phyloP scores from a whole-genome alignment of 2,329 filamentous ascomycete species.

The Sarocladium oryzae region DNA sequence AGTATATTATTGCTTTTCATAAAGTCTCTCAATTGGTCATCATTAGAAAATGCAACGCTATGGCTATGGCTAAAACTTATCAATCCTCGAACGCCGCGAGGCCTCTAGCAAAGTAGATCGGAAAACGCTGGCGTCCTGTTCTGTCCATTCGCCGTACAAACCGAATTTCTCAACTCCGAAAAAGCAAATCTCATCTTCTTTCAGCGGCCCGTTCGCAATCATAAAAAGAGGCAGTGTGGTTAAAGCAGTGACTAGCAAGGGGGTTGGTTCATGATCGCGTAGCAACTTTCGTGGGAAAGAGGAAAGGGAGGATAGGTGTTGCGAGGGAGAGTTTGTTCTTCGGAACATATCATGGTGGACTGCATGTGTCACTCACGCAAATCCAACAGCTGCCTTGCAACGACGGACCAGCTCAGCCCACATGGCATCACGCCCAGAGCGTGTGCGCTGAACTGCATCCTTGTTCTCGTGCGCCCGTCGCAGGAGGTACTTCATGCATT shows the following conservation, averaged over 20 bases:
- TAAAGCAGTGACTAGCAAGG: no score
- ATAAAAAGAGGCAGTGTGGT: no score
- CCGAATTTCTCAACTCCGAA: not conserved
- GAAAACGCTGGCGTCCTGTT: slow-evolving; percentile 5
- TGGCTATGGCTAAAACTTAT: slow-evolving; percentile 11
- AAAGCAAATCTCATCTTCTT: not conserved
- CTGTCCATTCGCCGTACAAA: slow-evolving; percentile 8
- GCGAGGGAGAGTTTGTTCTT: not conserved
- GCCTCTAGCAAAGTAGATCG: slow-evolving; percentile 8
- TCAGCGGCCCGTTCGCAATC: not conserved
- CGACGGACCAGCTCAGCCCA: slow-evolving; percentile 54
- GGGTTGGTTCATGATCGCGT: slow-evolving; percentile 8
- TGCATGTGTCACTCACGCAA: slow-evolving; percentile 19
- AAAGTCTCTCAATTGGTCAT: no score
- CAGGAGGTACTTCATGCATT: slow-evolving; percentile 82
- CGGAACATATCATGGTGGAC: not conserved
- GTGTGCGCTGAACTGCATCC: slow-evolving; percentile 60
- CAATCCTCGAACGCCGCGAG: slow-evolving; percentile 5
- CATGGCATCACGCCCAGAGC: slow-evolving; percentile 56
- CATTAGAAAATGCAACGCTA: slow-evolving; percentile 13
- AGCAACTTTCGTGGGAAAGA: not conserved
- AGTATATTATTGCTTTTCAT: no score
- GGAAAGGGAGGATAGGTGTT: not conserved
- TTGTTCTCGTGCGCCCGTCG: slow-evolving; percentile 60
- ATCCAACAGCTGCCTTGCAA: slow-evolving; percentile 34